Conservation (phyloP, 495 filamentous ascomycete species). For the Tricharina praecox region DNA sequence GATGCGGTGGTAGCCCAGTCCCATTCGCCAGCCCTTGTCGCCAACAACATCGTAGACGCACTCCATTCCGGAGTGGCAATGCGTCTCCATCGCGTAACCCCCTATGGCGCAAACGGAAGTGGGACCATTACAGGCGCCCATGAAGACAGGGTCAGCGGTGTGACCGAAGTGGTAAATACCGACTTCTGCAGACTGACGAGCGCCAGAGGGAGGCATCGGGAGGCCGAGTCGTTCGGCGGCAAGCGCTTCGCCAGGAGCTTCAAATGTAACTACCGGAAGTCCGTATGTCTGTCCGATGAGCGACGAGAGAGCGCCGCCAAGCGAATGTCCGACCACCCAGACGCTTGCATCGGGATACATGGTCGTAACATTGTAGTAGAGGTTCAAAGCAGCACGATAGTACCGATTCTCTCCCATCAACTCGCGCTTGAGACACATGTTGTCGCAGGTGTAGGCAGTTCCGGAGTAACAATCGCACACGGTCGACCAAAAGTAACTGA, state of each 20-base stretch:
- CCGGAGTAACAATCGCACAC: slow-evolving; percentile 78
- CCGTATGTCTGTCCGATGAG: slow-evolving; percentile 83
- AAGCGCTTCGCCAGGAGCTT: slow-evolving; percentile 78
- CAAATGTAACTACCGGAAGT: slow-evolving; percentile 69
- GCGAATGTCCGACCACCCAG: slow-evolving; percentile 78
- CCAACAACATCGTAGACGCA: slow-evolving; percentile 83
- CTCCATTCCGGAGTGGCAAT: slow-evolving; percentile 73
- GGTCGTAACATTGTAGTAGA: slow-evolving; percentile 81
- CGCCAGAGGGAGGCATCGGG: slow-evolving; percentile 56
- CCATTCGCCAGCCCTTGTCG: slow-evolving; percentile 79
- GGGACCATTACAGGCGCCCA: slow-evolving; percentile 82
- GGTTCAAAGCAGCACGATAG: slow-evolving; percentile 67
- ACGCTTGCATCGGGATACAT: slow-evolving; percentile 73
- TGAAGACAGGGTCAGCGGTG: slow-evolving; percentile 86
- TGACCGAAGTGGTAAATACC: slow-evolving; percentile 69
- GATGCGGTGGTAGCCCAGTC: slow-evolving; percentile 72
- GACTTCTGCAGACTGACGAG: slow-evolving; percentile 34
- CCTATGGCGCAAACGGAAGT: slow-evolving; percentile 74
- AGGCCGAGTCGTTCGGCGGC: slow-evolving; percentile 72
- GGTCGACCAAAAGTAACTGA: slow-evolving; percentile 72
- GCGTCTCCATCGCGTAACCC: slow-evolving; percentile 86
- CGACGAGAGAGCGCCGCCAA: slow-evolving; percentile 73
- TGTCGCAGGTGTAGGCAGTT: slow-evolving; percentile 66
- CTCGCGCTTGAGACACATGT: slow-evolving; percentile 64
- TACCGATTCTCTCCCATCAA: slow-evolving; percentile 72